Evolutionary conservation across 345 rosid genomes (phyloP).

Genomic region (Aethionema arabicum): DNA sequence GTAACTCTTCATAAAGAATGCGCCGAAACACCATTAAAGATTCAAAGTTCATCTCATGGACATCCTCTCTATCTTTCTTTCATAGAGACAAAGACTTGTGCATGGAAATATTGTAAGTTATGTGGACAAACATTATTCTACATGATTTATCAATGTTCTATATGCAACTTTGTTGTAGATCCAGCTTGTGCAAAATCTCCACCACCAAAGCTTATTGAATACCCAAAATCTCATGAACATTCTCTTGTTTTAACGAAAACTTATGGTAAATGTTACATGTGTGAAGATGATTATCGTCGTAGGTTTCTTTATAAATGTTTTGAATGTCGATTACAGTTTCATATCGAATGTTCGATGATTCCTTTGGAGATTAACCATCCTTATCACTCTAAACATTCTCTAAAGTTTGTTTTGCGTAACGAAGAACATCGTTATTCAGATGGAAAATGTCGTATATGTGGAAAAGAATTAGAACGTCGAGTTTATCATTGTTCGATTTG

Average conservation of each 20-base stretch:
- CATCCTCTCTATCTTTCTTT: no score
- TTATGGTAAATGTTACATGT: background rate
- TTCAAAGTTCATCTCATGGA: no score
- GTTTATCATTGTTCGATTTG: background rate
- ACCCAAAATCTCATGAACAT: background rate
- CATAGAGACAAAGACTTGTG: no score
- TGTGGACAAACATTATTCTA: no score
- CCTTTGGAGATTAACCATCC: background rate
- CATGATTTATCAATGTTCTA: background rate
- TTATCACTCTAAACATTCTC: background rate
- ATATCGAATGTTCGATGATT: background rate
- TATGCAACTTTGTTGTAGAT: background rate
- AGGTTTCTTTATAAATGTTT: background rate
- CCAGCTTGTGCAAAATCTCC: background rate
- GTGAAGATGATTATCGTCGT: background rate
- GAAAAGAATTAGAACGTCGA: background rate
- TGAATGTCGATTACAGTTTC: background rate
- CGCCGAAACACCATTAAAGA: no score
- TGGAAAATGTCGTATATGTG: background rate
- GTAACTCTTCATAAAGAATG: no score
- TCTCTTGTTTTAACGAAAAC: background rate
- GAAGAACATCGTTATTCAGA: background rate
- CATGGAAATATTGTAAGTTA: no score
- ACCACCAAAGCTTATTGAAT: background rate
- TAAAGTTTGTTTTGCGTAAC: background rate